Conservation (phyloP, 129 eudicot genomes). For the Artemisia argyi region DNA sequence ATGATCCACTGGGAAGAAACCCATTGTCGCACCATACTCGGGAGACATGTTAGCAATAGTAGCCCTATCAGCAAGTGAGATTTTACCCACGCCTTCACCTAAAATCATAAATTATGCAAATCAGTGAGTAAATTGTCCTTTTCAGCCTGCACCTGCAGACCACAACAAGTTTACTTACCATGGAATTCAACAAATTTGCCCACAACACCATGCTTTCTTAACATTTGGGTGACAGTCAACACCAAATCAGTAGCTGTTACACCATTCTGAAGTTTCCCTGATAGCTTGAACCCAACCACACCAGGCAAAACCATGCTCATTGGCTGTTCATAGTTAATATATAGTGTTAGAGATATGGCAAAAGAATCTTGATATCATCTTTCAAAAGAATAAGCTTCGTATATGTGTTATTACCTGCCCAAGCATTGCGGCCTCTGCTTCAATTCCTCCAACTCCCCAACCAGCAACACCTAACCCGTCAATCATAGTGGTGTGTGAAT, state of each 20-base stretch:
- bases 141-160: background rate
- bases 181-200: slow-evolving; percentile 96
- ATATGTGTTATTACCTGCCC: slow-evolving; percentile 65
- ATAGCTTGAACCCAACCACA: slow-evolving; percentile 71
- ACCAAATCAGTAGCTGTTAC: slow-evolving; percentile 99
- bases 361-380: slow-evolving; percentile 5
- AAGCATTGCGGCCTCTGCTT: slow-evolving; percentile 99
- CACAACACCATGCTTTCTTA: slow-evolving; percentile 98
- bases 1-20: slow-evolving; percentile 99
- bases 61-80: slow-evolving; percentile 98
- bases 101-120: slow-evolving; percentile 3
- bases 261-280: slow-evolving; percentile 67
- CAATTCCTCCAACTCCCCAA: slow-evolving; percentile 99
- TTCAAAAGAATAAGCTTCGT: background rate
- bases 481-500: slow-evolving; percentile 98
- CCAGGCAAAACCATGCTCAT: slow-evolving; percentile 80
- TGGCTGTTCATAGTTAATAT: slow-evolving; percentile 35
- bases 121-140: slow-evolving; percentile 13
- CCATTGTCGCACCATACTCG: slow-evolving; percentile 99
- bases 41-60: slow-evolving; percentile 99
- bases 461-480: slow-evolving; percentile 99
- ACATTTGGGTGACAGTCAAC: slow-evolving; percentile 92
- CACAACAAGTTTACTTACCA: slow-evolving; percentile 45
- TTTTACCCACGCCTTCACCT: slow-evolving; percentile 89
- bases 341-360: slow-evolving; percentile 19